These are phyloP conservation scores for Toxicodendron radicans DNA, from an alignment of 345 rosid species.

Conservation along the genomic window DNA sequence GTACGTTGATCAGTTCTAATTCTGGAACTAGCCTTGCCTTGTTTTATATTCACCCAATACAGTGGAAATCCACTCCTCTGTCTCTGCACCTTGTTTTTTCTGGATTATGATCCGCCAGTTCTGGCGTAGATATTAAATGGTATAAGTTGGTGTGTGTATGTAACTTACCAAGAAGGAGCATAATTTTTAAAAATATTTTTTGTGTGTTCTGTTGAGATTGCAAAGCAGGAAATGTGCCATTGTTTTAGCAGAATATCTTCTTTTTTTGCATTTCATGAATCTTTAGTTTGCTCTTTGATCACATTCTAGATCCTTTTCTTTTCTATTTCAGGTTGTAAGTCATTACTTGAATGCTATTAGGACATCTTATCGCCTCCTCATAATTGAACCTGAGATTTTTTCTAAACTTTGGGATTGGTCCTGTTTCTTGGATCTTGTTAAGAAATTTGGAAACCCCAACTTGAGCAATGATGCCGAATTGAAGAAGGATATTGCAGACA, in stretches of 20 bases:
- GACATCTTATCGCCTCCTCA: conserved; percentile 68
- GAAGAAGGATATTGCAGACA: conserved; percentile 43
- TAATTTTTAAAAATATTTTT: background rate
- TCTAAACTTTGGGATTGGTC: conserved; percentile 94
- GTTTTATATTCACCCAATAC: background rate
- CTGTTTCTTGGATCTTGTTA: conserved; percentile 62
- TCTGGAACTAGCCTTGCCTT: background rate
- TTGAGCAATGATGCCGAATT: conserved; percentile 19
- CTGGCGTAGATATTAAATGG: background rate
- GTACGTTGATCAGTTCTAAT: background rate
- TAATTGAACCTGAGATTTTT: conserved; percentile 54
- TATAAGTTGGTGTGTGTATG: background rate
- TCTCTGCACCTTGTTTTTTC: background rate
- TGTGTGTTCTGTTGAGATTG: background rate
- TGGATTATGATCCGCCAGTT: background rate
- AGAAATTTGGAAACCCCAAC: conserved; percentile 27
- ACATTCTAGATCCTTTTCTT: background rate
- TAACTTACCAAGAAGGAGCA: background rate
- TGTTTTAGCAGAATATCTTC: background rate
- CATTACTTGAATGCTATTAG: conserved; percentile 43
- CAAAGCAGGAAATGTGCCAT: background rate
- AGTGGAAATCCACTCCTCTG: background rate
- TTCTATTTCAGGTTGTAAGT: conserved; percentile 46
- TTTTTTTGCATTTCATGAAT: background rate
- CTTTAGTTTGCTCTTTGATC: conserved; percentile 5